phyloP scores from a whole-genome alignment of 306 rosid genomes.

The Sophora flavescens region DNA sequence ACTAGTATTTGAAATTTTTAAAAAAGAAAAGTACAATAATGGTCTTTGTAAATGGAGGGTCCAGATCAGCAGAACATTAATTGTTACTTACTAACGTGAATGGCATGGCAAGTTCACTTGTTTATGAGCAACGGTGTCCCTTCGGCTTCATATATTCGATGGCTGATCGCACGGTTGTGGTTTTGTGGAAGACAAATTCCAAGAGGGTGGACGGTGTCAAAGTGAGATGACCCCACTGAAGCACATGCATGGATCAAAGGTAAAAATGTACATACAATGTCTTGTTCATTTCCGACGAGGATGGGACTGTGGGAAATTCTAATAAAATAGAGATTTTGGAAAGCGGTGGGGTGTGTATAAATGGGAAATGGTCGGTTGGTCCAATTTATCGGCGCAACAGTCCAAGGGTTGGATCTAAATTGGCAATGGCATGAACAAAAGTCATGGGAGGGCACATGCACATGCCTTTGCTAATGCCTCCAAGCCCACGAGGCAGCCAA shows the following conservation, averaged over 20 bases:
- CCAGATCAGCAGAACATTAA: neutral
- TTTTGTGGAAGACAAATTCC: neutral
- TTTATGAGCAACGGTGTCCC: neutral
- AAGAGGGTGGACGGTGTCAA: constrained; percentile 23
- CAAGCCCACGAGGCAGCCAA: constrained; percentile 34
- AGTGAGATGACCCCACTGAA: constrained; percentile 10
- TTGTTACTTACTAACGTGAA: neutral
- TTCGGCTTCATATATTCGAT: neutral
- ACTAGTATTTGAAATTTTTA: too few species aligned
- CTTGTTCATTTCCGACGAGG: constrained; percentile 34
- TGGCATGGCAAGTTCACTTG: constrained; percentile 8
- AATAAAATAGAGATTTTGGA: neutral
- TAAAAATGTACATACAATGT: neutral
- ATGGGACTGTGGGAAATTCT: neutral
- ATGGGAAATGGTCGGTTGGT: constrained; percentile 56
- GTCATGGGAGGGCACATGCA: constrained; percentile 44
- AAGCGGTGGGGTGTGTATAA: constrained; percentile 20
- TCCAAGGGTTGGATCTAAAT: constrained; percentile 41
- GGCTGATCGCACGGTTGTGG: constrained; percentile 8
- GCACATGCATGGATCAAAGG: constrained; percentile 26
- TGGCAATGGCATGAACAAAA: constrained; percentile 25
- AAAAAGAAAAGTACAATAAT: too few species aligned
- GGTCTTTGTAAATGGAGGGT: neutral
- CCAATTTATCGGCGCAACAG: constrained; percentile 58
- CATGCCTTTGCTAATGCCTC: constrained; percentile 43